A percentile compares a stretch with the other conserved stretches of the same genome.
phyloP scores from a whole-genome alignment of 164 flowering plant species.

The Cinnamomum micranthum region DNA sequence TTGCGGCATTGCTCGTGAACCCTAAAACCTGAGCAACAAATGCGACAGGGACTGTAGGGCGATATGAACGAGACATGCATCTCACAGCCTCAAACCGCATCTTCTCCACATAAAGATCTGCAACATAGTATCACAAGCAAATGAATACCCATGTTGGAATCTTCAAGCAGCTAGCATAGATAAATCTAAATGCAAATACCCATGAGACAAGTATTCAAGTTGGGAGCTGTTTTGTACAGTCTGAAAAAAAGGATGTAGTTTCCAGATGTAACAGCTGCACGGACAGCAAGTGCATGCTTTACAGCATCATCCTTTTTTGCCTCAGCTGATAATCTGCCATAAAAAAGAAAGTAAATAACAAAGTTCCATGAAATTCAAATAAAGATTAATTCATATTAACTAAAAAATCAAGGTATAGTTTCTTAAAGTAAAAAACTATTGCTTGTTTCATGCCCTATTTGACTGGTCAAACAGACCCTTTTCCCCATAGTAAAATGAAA shows the following conservation, averaged over 20 bases:
- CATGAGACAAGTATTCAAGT: conserved; percentile 75
- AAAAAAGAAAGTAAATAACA: not conserved
- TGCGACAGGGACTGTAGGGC: conserved; percentile 77
- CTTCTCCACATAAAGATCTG: conserved; percentile 91
- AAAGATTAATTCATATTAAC: not conserved
- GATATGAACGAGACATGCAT: conserved; percentile 90
- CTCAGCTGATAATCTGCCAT: conserved; percentile 61
- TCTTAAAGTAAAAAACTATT: not conserved
- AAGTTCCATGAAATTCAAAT: not conserved
- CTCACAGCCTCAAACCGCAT: conserved; percentile 85
- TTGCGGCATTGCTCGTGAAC: conserved; percentile 33
- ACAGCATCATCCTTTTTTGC: conserved; percentile 71
- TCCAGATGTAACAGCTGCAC: conserved; percentile 84
- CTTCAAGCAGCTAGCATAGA: not conserved
- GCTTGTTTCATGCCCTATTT: not conserved
- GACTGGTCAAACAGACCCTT: not conserved
- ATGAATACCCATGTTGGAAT: not conserved
- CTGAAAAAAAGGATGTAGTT: conserved; percentile 82
- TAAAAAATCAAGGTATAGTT: not conserved
- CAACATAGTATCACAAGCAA: conserved; percentile 8
- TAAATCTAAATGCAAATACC: conserved; percentile 39
- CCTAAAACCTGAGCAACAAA: conserved; percentile 78
- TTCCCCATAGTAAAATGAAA: not conserved
- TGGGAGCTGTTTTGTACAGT: conserved; percentile 82
- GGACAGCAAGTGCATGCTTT: conserved; percentile 92